Percentiles rank a stretch among this genome's conserved stretches.
These are phyloP conservation scores for Ustilago tritici DNA, from an alignment of 1,284 basidiomycete genomes.

Conservation along the genomic window DNA sequence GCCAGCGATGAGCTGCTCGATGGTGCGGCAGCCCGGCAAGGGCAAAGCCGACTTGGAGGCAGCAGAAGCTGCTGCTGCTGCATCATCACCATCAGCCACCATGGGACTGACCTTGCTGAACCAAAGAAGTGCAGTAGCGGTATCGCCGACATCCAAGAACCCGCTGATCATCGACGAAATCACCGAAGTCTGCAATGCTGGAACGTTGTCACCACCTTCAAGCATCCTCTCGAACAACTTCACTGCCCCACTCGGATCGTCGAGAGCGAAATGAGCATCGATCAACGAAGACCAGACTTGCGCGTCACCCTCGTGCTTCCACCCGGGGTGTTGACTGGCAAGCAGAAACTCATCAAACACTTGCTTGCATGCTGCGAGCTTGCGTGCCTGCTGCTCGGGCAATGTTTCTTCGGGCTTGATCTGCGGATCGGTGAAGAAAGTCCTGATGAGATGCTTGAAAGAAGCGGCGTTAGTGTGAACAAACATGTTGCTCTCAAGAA, in stretches of 20 bases:
- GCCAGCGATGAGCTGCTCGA: conserved; percentile 30
- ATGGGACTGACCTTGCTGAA: conserved; percentile 41
- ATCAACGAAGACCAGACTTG: conserved; percentile 82
- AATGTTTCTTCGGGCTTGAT: conserved; percentile 65
- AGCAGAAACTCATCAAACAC: conserved; percentile 77
- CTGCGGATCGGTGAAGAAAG: conserved; percentile 48
- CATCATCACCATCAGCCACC: not conserved
- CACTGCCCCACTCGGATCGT: conserved; percentile 77
- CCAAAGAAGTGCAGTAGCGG: conserved; percentile 55
- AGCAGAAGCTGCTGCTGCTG: not conserved
- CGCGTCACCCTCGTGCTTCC: conserved; percentile 65
- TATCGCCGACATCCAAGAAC: conserved; percentile 54
- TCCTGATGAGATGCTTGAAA: conserved; percentile 76
- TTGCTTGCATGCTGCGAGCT: conserved; percentile 76
- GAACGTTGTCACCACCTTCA: conserved; percentile 66
- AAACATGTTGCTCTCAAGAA: conserved; percentile 74
- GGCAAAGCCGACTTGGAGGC: conserved; percentile 11
- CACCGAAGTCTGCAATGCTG: conserved; percentile 74
- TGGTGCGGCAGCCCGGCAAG: conserved; percentile 10
- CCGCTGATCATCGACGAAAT: conserved; percentile 76
- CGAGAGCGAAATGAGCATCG: conserved; percentile 78
- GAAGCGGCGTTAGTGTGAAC: conserved; percentile 72
- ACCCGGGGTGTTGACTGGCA: conserved; percentile 68
- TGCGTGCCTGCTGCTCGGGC: conserved; percentile 73
- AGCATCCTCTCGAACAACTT: conserved; percentile 81